A percentile compares a stretch with the other conserved stretches of the same genome.
These are phyloP conservation scores for Magnusiomyces fungicola DNA, from an alignment of 1,139 yeast genomes.

Conservation along the genomic window DNA sequence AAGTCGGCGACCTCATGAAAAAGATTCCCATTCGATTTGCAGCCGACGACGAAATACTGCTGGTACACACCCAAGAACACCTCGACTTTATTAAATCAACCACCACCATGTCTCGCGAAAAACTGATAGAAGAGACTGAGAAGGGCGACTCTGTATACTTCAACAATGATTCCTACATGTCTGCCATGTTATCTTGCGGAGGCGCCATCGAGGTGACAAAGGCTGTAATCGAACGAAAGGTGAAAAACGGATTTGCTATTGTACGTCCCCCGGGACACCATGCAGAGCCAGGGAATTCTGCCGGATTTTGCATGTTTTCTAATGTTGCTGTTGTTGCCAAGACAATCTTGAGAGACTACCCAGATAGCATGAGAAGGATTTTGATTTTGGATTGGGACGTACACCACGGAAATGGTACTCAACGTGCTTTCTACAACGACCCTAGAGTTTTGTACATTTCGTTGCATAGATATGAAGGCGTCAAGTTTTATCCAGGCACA, in stretches of 20 bases:
- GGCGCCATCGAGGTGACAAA: conserved; percentile 95
- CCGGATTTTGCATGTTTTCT: conserved; percentile 93
- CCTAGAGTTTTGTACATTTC: conserved; percentile 88
- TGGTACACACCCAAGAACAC: conserved; percentile 81
- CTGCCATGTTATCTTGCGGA: conserved; percentile 92
- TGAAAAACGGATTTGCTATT: conserved; percentile 86
- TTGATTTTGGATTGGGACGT: conserved; percentile 95
- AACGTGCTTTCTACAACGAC: conserved; percentile 80
- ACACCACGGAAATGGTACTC: conserved; percentile 98
- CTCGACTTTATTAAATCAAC: conserved; percentile 69
- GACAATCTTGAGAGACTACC: conserved; percentile 70
- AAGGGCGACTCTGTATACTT: conserved; percentile 92
- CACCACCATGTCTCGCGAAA: conserved; percentile 69
- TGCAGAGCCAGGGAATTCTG: conserved; percentile 95
- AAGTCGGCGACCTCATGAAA: conserved; percentile 81
- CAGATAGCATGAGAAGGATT: conserved; percentile 79
- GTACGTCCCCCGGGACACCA: conserved; percentile 99
- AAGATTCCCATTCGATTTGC: conserved; percentile 92
- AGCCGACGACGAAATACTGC: conserved; percentile 70
- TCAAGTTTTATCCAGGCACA: conserved; percentile 92
- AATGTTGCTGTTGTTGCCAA: conserved; percentile 98
- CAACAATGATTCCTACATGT: conserved; percentile 79
- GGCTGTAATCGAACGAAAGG: conserved; percentile 89
- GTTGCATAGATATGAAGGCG: conserved; percentile 86
- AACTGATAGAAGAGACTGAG: conserved; percentile 76